These are phyloP conservation scores for Leccinum imitatum DNA, from an alignment of 768 basidiomycete species.

Conservation along the genomic window DNA sequence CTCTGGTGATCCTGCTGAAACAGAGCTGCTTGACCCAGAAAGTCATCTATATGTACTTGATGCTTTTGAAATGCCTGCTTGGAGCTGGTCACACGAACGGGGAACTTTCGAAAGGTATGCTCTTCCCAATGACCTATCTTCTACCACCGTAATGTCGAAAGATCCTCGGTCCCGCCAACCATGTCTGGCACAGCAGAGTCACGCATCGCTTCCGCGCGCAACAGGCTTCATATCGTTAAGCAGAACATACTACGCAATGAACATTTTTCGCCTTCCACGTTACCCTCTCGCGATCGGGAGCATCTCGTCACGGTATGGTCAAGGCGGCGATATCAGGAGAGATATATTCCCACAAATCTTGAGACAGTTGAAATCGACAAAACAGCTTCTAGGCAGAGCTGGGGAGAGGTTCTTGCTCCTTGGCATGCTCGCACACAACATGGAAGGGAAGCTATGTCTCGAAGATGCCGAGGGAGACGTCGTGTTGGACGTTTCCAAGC, in stretches of 20 bases:
- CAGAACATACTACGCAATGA: conserved; percentile 94
- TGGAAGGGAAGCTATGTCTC: conserved; percentile 86
- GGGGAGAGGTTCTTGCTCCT: conserved; percentile 90
- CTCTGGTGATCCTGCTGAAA: conserved; percentile 43
- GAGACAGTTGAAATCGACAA: conserved; percentile 85
- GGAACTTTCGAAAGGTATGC: conserved; percentile 86
- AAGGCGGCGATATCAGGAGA: conserved; percentile 11
- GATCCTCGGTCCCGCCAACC: conserved; percentile 54
- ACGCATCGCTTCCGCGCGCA: conserved; percentile 73
- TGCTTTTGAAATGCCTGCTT: conserved; percentile 94
- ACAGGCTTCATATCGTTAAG: conserved; percentile 86
- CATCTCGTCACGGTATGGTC: conserved; percentile 79
- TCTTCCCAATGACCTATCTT: background rate
- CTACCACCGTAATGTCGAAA: conserved; percentile 14
- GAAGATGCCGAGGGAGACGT: conserved; percentile 94
- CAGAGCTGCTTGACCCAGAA: conserved; percentile 73
- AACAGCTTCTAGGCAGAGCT: conserved; percentile 89
- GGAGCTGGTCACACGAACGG: conserved; percentile 86
- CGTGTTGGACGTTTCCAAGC: conserved; percentile 81
- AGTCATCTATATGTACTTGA: conserved; percentile 81
- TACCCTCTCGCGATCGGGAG: conserved; percentile 85
- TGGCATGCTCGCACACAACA: conserved; percentile 87
- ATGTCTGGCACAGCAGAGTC: conserved; percentile 85
- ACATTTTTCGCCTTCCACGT: conserved; percentile 94
- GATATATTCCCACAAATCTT: conserved; percentile 19